These are phyloP conservation scores for Crucibulum laeve DNA, from an alignment of 768 basidiomycete species.

Conservation along the genomic window DNA sequence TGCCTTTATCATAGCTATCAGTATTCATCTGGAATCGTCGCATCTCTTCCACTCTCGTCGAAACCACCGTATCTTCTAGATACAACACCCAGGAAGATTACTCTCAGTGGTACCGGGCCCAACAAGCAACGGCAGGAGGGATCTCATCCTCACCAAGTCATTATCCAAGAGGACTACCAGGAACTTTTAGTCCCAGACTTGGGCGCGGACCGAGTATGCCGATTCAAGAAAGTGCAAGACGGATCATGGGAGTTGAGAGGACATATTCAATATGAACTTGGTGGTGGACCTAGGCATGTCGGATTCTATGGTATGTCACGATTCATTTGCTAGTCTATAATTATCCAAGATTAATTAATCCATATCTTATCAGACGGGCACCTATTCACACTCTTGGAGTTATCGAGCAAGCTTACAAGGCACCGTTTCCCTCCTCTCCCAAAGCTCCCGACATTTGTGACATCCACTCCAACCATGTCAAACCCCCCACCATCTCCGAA, in stretches of 20 bases:
- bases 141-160: conserved; percentile 77
- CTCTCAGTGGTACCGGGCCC: conserved; percentile 57
- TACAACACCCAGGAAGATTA: conserved; percentile 26
- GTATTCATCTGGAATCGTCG: conserved; percentile 67
- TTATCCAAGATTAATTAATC: background rate
- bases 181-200: conserved; percentile 75
- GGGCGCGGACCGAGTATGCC: conserved; percentile 66
- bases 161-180: conserved; percentile 38
- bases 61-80: conserved; percentile 39
- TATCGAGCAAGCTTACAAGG: conserved; percentile 52
- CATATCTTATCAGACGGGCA: conserved; percentile 40
- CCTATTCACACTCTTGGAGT: conserved; percentile 66
- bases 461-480: conserved; percentile 45
- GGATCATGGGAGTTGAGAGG: conserved; percentile 49
- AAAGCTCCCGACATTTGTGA: conserved; percentile 33
- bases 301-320: conserved; percentile 50
- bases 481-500: conserved; percentile 37
- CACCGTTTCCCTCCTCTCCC: conserved; percentile 48
- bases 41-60: conserved; percentile 51
- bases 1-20: conserved; percentile 19
- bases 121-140: conserved; percentile 61
- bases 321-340: background rate
- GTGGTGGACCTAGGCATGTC: conserved; percentile 71
- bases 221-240: conserved; percentile 37
- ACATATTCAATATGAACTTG: conserved; percentile 42